phyloP scores from a whole-genome alignment of 768 basidiomycete species.

The Mycena pura region DNA sequence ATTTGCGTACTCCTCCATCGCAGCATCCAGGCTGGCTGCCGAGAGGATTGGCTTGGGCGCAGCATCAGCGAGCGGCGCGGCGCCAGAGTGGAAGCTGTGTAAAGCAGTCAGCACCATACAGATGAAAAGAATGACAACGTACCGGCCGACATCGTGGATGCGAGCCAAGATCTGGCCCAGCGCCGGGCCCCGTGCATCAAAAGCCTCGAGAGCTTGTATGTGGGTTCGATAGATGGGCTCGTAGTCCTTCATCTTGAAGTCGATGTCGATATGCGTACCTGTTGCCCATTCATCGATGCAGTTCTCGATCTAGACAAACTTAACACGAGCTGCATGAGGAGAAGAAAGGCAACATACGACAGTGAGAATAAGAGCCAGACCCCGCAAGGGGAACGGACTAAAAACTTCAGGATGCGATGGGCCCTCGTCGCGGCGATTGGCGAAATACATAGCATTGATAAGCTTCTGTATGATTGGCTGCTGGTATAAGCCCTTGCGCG shows the following conservation, averaged over 20 bases:
- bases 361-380: conserved; percentile 2
- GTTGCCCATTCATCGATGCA: conserved; percentile 23
- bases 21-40: background rate
- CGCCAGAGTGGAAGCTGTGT: conserved; percentile 7
- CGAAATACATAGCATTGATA: conserved; percentile 31
- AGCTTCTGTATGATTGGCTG: conserved; percentile 26
- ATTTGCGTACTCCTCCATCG: background rate
- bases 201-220: background rate
- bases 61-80: background rate
- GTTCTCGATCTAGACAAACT: conserved; percentile 19
- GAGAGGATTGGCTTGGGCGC: background rate
- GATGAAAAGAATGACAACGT: background rate
- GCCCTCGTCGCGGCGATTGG: conserved; percentile 29
- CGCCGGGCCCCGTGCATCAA: background rate
- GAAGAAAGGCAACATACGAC: conserved; percentile 9
- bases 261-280: conserved; percentile 21
- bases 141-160: background rate
- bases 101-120: background rate
- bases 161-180: background rate
- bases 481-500: conserved; percentile 24
- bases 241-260: conserved; percentile 23
- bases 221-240: conserved; percentile 13
- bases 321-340: background rate
- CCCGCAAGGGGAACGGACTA: conserved; percentile 15
- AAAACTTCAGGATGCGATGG: conserved; percentile 21